Evolutionary conservation across 352 stramenopile species (phyloP), one percentile per base, ranked within the genome.

Genomic region (Phytophthora pseudosyringae): DNA sequence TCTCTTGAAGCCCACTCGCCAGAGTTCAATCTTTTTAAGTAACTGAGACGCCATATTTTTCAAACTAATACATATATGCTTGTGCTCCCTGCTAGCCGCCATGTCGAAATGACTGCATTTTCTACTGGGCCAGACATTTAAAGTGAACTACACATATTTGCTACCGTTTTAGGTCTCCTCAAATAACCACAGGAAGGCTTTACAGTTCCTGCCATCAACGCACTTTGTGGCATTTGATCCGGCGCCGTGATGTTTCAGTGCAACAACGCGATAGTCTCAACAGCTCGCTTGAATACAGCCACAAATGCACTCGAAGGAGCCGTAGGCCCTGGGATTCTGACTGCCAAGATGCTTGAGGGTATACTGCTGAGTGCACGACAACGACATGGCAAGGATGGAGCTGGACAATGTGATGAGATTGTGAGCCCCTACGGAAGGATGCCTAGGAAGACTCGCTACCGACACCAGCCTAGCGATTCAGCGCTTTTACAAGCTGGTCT

Each of bases 331-430:
- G 69, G 64, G 1, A 73, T 78, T 39, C 40, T 81, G 32, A 77
- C 57, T 7, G 69, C 67, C 11, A 64, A 69, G 46, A 53, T 62
- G 39, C 57, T 81, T 4, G 62, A 76, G 36, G 26, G 31, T 28
- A 43, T 57, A 16, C 21, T 66, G 21, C 38, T 41, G 15, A 35
- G 8, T 35, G 48, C 44, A 28, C 28, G 45, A 16, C 64, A 59
- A 4, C 55, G 62, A 38, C 40, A 55, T 5, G 3, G 26, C 13
- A 10, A 45, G 26, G 11, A 44, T 49, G 39, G 59, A 18, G n/a
- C 33, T 18, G 21, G 41, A 11, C 0, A 7, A 11, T 18, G 9
- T n/a, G 35, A 53, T 13, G 41, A 61, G 5, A 55, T 73, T 31
- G 35, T 64, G 2, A 73, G 64, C 46, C 64, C 64, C 5, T 73